These are phyloP conservation scores for Ceratocystis huliohia DNA, from an alignment of 2,329 filamentous ascomycete species.

Conservation along the genomic window DNA sequence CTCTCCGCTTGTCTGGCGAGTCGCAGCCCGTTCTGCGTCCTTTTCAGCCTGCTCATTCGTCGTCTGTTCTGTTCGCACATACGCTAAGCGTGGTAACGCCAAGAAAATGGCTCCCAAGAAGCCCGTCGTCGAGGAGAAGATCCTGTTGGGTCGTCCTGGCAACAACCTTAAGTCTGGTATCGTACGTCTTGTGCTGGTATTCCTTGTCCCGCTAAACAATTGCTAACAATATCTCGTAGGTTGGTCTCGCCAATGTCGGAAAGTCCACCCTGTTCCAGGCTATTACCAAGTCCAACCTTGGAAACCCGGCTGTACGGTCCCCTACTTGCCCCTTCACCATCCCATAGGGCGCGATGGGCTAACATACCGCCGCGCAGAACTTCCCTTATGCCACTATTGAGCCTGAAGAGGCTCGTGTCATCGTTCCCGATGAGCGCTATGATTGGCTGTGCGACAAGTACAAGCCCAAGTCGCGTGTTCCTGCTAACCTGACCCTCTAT, in stretches of 20 bases:
- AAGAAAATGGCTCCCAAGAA: constrained; percentile 94
- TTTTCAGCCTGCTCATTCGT: constrained; percentile 18
- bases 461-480: constrained; percentile 94
- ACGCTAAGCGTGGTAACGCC: constrained; percentile 42
- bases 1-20: constrained; percentile 35
- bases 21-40: constrained; percentile 57
- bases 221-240: constrained; percentile 38
- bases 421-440: constrained; percentile 90
- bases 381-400: constrained; percentile 99
- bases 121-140: constrained; percentile 79
- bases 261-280: constrained; percentile 99
- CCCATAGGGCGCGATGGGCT: constrained; percentile 28
- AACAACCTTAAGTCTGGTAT: constrained; percentile 99
- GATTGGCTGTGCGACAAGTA: constrained; percentile 95
- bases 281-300: constrained; percentile 93
- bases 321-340: constrained; percentile 26
- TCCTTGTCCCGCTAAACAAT: background rate
- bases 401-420: constrained; percentile 91
- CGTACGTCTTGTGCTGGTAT: constrained; percentile 41
- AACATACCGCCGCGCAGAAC: constrained; percentile 45
- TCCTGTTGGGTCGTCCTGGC: constrained; percentile 86
- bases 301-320: constrained; percentile 78
- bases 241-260: constrained; percentile 96
- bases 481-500: constrained; percentile 94
- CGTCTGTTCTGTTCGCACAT: constrained; percentile 38